Evolutionary conservation across 2,329 filamentous ascomycete species (phyloP).

Genomic region (Exophiala sideris): DNA sequence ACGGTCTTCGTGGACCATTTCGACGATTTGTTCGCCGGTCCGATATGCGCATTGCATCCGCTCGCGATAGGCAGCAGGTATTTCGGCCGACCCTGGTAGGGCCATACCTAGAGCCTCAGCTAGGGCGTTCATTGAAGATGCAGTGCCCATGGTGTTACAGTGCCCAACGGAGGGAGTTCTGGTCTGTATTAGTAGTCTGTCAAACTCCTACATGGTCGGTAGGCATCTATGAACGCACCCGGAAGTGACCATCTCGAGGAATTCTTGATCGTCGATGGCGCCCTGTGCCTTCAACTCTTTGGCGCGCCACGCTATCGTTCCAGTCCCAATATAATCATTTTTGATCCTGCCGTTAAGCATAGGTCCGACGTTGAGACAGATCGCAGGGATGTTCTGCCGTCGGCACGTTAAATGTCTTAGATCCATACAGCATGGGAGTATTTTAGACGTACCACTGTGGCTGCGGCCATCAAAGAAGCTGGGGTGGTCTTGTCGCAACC

Average conservation of each 20-base stretch:
- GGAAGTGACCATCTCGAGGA: constrained; percentile 46
- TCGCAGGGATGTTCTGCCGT: constrained; percentile 47
- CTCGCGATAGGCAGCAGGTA: constrained; percentile 51
- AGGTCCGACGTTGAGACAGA: constrained; percentile 52
- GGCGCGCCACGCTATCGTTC: constrained; percentile 49
- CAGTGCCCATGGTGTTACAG: constrained; percentile 55
- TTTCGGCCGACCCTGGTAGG: constrained; percentile 50
- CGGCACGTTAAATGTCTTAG: background rate
- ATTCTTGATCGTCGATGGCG: constrained; percentile 43
- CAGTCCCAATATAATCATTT: constrained; percentile 43
- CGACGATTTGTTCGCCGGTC: constrained; percentile 49
- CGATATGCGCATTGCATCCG: constrained; percentile 48
- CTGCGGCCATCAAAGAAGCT: constrained; percentile 51
- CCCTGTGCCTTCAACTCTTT: constrained; percentile 48
- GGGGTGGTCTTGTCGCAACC: constrained; percentile 55
- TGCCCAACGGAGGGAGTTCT: constrained; percentile 48
- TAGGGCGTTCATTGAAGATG: constrained; percentile 53
- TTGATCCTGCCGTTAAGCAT: constrained; percentile 50
- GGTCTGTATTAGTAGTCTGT: background rate
- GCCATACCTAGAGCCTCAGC: constrained; percentile 54
- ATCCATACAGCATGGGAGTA: constrained; percentile 5
- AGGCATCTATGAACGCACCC: constrained; percentile 32
- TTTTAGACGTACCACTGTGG: constrained; percentile 41
- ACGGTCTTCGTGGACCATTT: constrained; percentile 48
- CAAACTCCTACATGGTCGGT: background rate